A percentile compares a stretch with the other conserved stretches of the same genome.
These are phyloP conservation scores for Acacia concinna DNA, from an alignment of 331 rosid genomes.

Conservation along the genomic window DNA sequence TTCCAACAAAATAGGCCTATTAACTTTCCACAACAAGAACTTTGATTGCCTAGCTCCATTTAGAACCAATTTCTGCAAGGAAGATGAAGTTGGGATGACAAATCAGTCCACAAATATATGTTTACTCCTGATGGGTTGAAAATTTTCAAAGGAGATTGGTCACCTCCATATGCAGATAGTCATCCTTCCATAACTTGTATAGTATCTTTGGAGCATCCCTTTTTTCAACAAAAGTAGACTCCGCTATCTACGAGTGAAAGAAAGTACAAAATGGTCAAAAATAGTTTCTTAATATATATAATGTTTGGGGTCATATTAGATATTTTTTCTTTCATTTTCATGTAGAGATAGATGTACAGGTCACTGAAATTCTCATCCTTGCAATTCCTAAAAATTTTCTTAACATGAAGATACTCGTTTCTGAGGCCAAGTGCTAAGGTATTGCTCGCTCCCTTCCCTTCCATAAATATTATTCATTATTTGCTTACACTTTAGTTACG, in stretches of 20 bases:
- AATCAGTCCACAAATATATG: constrained; percentile 17
- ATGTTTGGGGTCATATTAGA: neutral
- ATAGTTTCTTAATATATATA: neutral
- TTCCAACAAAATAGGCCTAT: constrained; percentile 59
- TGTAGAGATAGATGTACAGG: neutral
- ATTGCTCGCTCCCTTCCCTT: neutral
- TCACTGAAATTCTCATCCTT: neutral
- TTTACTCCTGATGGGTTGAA: neutral
- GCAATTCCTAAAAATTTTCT: neutral
- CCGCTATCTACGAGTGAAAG: constrained; percentile 58
- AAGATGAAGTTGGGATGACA: constrained; percentile 25
- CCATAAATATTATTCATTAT: neutral
- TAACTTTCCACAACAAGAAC: constrained; percentile 75
- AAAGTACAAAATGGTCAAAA: constrained; percentile 17
- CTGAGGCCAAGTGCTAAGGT: neutral
- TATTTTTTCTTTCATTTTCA: neutral
- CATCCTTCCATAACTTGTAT: constrained; percentile 72
- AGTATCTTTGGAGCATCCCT: constrained; percentile 75
- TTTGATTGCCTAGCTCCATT: constrained; percentile 33
- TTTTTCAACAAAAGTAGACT: constrained; percentile 71
- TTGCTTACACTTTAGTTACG: neutral
- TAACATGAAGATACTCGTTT: neutral
- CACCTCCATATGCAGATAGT: constrained; percentile 89
- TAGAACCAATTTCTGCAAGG: constrained; percentile 61
- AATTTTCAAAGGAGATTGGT: constrained; percentile 22